Evolutionary conservation across 2,329 filamentous ascomycete genomes (phyloP).

Genomic region (Colletotrichum higginsianum): DNA sequence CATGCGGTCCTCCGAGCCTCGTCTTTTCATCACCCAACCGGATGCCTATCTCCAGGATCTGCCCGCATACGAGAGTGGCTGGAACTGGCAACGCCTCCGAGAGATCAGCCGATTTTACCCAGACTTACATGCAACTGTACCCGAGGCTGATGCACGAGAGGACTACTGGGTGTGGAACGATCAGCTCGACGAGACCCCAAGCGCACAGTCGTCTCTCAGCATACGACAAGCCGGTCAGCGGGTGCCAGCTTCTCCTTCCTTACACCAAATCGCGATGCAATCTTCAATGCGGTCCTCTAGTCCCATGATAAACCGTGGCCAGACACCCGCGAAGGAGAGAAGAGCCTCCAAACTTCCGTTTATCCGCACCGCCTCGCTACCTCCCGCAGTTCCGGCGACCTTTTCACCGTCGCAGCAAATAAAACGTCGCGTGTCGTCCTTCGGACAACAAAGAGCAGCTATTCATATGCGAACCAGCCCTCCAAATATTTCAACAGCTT

Average conservation of each 20-base stretch:
- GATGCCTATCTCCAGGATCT: slow-evolving; percentile 80
- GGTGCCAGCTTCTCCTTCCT: slow-evolving; percentile 60
- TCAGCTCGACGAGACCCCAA: slow-evolving; percentile 71
- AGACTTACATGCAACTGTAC: slow-evolving; percentile 57
- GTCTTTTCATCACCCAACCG: slow-evolving; percentile 82
- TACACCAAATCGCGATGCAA: slow-evolving; percentile 55
- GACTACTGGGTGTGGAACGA: slow-evolving; percentile 79
- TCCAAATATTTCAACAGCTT: slow-evolving; percentile 44
- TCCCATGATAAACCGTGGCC: slow-evolving; percentile 54
- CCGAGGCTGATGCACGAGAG: slow-evolving; percentile 74
- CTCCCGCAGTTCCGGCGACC: slow-evolving; percentile 56
- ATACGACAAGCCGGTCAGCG: slow-evolving; percentile 58
- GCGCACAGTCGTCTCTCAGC: slow-evolving; percentile 59
- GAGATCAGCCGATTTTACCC: slow-evolving; percentile 72
- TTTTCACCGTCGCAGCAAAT: slow-evolving; percentile 55
- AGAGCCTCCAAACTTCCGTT: slow-evolving; percentile 62
- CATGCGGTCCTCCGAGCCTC: slow-evolving; percentile 78
- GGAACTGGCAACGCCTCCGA: slow-evolving; percentile 80
- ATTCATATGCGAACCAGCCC: slow-evolving; percentile 47
- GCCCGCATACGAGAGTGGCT: slow-evolving; percentile 67
- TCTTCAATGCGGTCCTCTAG: slow-evolving; percentile 55
- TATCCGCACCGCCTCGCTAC: slow-evolving; percentile 68
- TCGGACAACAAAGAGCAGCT: slow-evolving; percentile 49
- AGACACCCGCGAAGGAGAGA: slow-evolving; percentile 59
- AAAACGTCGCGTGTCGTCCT: slow-evolving; percentile 64